Conservation (phyloP, 805 yeast genomes). For the Barnettozyma populi region DNA sequence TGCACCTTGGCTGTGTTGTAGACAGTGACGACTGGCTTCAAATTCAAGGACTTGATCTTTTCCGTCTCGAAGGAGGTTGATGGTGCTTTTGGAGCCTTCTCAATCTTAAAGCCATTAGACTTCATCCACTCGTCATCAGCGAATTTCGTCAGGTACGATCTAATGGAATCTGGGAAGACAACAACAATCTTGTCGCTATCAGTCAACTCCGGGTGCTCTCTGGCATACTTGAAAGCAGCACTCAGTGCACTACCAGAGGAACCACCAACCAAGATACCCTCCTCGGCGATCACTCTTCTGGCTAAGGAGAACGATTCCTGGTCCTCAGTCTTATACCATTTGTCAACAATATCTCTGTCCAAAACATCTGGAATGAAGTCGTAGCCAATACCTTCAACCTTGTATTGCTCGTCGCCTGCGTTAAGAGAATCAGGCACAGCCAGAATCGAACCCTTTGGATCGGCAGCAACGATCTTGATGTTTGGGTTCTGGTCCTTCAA, state of each 20-base stretch:
- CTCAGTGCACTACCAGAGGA: constrained; percentile 80
- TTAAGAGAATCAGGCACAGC: constrained; percentile 75
- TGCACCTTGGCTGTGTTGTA: constrained; percentile 52
- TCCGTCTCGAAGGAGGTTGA: constrained; percentile 44
- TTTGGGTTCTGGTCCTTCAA: constrained; percentile 65
- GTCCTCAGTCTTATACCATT: constrained; percentile 85
- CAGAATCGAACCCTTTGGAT: constrained; percentile 81
- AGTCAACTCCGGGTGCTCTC: constrained; percentile 52
- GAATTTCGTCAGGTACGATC: constrained; percentile 82
- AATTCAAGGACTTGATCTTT: constrained; percentile 61
- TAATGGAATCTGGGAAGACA: constrained; percentile 79
- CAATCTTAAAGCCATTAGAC: constrained; percentile 62
- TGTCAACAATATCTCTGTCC: constrained; percentile 58
- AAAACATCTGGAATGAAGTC: constrained; percentile 83
- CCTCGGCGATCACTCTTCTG: constrained; percentile 75
- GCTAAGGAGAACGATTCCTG: constrained; percentile 74
- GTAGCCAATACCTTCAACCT: constrained; percentile 89
- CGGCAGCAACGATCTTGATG: constrained; percentile 69
- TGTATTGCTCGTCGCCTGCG: constrained; percentile 50
- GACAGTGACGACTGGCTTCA: constrained; percentile 79
- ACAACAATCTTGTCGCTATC: constrained; percentile 75
- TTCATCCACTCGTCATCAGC: constrained; percentile 91
- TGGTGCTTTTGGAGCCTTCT: constrained; percentile 39
- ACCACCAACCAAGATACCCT: constrained; percentile 88
- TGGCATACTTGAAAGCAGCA: constrained; percentile 67